Evolutionary conservation across 1,284 basidiomycete genomes (phyloP), one percentile per base, ranked within the genome.

Genomic region (Boletus subluridellus): DNA sequence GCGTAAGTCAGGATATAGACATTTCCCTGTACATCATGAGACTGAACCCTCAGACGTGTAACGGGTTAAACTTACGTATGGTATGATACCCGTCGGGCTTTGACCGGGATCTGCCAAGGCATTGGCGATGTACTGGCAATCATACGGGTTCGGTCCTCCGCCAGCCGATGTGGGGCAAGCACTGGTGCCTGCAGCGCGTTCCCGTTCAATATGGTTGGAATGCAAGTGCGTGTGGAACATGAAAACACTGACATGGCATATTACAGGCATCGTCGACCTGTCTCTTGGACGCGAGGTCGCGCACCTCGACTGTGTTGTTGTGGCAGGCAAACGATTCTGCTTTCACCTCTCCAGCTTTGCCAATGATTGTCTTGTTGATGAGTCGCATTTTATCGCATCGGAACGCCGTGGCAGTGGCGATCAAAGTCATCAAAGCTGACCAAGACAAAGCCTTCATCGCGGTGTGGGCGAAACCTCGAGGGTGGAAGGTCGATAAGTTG

Each of bases 1-100:
- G 2, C 1, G 11, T 39, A 38, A 4, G 0, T 2, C 7, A 15
- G 0, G 10, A 38, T 7, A 7, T 0, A 8, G 8, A 0, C 15
- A 0, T 1, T 0, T 0, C 15, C 7, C 37, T 38, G 37, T 38
- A 38, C 7, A 38, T 9, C 8, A 4, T 17, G 37, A 17, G 37
- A 17, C 15, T 15, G 15, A 38, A 38, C 15, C 7, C 15, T 38
- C 15, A 15, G 3, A 38, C 7, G 15, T 38, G 37, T 17, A 8
- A 38, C 15, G 7, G 8, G 7, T 38, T 6, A 17, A 38, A 38
- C 15, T 17, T 38, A 38, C 37, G 15, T 4, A 3, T 17, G 15
- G 0, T 15, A 38, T 3, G 15, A 2, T 3, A 15, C 1, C 5
- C 6, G 14, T 17, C 15, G 14, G 15, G 14, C 7, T 11, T 6